Percentiles rank a stretch among this genome's conserved stretches.
phyloP scores from a whole-genome alignment of 805 yeast species.

The Lipomyces kockii region DNA sequence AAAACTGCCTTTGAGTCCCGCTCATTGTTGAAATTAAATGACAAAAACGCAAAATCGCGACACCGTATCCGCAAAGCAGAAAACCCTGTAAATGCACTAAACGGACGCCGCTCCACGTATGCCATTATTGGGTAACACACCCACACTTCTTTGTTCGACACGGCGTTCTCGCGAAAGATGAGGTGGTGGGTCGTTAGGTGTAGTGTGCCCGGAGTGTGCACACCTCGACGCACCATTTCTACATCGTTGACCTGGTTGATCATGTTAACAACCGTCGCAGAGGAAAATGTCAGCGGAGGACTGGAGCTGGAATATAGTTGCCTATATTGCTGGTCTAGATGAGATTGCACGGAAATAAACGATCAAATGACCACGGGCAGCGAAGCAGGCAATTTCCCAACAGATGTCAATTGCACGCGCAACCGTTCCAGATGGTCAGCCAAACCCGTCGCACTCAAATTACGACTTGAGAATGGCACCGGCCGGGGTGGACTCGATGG shows the following conservation, averaged over 20 bases:
- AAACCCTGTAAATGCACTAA: slow-evolving; percentile 38
- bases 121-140: slow-evolving; percentile 77
- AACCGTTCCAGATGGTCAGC: background rate
- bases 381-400: background rate
- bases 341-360: background rate
- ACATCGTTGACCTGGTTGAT: slow-evolving; percentile 53
- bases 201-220: slow-evolving; percentile 58
- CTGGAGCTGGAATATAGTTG: background rate
- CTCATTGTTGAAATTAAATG: slow-evolving; percentile 71
- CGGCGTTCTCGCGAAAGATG: slow-evolving; percentile 53
- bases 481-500: background rate
- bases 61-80: slow-evolving; percentile 74
- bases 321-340: background rate
- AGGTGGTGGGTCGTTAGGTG: slow-evolving; percentile 78
- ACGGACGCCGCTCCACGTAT: slow-evolving; percentile 53
- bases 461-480: background rate
- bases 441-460: background rate
- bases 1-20: slow-evolving; percentile 69
- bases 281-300: background rate
- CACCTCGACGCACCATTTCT: slow-evolving; percentile 62
- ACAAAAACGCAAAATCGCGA: slow-evolving; percentile 80
- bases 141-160: slow-evolving; percentile 73
- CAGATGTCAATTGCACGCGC: background rate
- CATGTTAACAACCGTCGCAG: slow-evolving; percentile 31
- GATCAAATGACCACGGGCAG: background rate